A percentile compares a stretch with the other conserved stretches of the same genome.
Evolutionary conservation across 495 filamentous ascomycete genomes (phyloP).

Genomic region (Xylaria flabelliformis): DNA sequence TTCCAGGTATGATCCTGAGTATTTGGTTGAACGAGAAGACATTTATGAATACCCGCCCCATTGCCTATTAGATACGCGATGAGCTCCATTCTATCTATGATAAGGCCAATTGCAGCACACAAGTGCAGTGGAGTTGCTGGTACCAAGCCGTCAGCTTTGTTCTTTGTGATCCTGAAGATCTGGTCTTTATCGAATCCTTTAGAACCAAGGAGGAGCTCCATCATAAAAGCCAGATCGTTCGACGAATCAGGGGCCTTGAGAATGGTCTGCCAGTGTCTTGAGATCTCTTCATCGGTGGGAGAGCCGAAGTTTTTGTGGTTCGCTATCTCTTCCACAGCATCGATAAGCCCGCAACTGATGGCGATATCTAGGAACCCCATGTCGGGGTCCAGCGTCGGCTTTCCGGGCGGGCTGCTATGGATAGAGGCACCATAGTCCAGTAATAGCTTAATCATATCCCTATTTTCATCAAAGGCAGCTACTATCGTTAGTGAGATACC

Average conservation of each 20-base stretch:
- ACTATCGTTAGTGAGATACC: not conserved
- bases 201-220: not conserved
- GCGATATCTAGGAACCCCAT: conserved; percentile 27
- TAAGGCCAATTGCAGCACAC: not conserved
- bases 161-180: not conserved
- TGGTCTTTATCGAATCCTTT: not conserved
- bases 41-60: not conserved
- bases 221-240: not conserved
- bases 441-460: conserved; percentile 11
- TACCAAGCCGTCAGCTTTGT: not conserved
- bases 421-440: conserved; percentile 30
- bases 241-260: not conserved
- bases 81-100: not conserved
- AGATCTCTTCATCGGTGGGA: conserved; percentile 23
- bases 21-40: not conserved
- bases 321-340: conserved; percentile 13
- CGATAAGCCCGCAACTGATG: conserved; percentile 18
- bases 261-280: conserved; percentile 20
- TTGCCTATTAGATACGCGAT: not conserved
- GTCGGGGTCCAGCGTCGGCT: not conserved
- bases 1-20: not conserved
- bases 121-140: conserved; percentile 10
- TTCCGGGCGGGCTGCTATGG: conserved; percentile 20
- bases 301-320: conserved; percentile 8
- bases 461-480: conserved; percentile 5